Base-by-base conservation (phyloP, 352 stramenopile genomes). In the Aphanomyces astaci region DNA sequence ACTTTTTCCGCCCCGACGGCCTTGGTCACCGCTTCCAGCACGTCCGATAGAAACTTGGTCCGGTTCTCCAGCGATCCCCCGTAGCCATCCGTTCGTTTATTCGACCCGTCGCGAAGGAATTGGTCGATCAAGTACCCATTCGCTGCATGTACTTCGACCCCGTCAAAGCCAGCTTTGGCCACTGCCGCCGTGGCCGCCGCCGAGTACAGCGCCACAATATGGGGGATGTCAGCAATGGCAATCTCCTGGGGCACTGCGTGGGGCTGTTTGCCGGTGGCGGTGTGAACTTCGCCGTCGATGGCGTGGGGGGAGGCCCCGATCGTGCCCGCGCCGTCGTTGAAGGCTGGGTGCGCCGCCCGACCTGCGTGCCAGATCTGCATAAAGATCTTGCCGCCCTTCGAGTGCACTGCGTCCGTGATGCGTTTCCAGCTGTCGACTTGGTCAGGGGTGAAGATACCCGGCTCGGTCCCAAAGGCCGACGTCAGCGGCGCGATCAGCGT, bases 101-200 rank as follows among this genome's bases (percentile, higher is more conserved):
- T 98, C 62, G 82, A 79, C 24, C 32, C 64, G 15, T 72, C 77
- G 64, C 93, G 79, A 11, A 98, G 71, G 71, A 97, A 97, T 71
- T 96, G 80, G 72, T 98, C 89, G 45, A 98, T 74, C 43, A 98
- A 70, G 57, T 98, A 98, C 1, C 91, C 92, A 64, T 97, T 96
- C 3, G 86, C 92, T 10, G 28, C 71, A 73, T 97, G 92, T 32
- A 97, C 70, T 65, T 97, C 86, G 24, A 98, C 75, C 22, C 89
- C 90, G 57, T 98, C 90, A 66, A 90, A 97, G 15, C 91, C 90
- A 9, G 88, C 89, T 25, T 66, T 24, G 24, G 80, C 70, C 27
- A 89, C 79, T 2, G 80, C 76, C 22, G 80, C 81, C 24, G 64
- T 70, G 0, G 90, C 87, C 1, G 71, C 76, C 28, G 85, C 56